Evolutionary conservation across 2,329 filamentous ascomycete species (phyloP).

Genomic region (Sarocladiaceae sp.): DNA sequence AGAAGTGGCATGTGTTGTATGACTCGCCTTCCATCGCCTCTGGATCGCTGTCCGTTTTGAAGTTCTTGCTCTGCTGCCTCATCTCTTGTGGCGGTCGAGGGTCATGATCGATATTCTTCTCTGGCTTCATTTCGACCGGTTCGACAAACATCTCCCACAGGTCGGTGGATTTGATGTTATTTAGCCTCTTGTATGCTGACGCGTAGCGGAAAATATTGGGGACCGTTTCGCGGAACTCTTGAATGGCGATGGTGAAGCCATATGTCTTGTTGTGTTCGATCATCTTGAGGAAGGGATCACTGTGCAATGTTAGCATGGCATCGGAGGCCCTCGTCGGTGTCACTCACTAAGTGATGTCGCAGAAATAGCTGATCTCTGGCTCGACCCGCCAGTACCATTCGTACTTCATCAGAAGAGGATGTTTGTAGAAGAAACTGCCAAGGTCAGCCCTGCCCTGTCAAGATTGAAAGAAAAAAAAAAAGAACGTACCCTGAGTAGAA

Average conservation of each 20-base stretch:
- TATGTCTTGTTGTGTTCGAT: slow-evolving; percentile 93
- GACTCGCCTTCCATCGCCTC: slow-evolving; percentile 95
- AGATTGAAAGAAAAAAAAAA: background rate
- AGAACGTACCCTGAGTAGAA: slow-evolving; percentile 87
- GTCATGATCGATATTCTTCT: slow-evolving; percentile 50
- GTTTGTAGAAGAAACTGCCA: slow-evolving; percentile 86
- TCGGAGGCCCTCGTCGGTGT: background rate
- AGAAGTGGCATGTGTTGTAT: slow-evolving; percentile 99
- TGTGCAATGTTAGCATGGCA: slow-evolving; percentile 26
- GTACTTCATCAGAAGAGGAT: slow-evolving; percentile 89
- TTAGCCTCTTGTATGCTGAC: slow-evolving; percentile 90
- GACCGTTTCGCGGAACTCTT: slow-evolving; percentile 94
- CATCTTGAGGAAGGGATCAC: slow-evolving; percentile 95
- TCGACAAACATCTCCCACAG: slow-evolving; percentile 99
- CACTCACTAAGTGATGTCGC: slow-evolving; percentile 90
- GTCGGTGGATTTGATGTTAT: slow-evolving; percentile 85
- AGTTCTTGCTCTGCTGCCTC: slow-evolving; percentile 61
- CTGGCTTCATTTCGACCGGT: slow-evolving; percentile 50
- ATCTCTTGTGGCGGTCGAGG: slow-evolving; percentile 74
- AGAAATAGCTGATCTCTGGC: slow-evolving; percentile 99
- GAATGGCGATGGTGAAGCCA: slow-evolving; percentile 97
- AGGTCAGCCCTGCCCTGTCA: background rate
- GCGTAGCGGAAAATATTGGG: slow-evolving; percentile 98
- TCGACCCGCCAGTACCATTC: slow-evolving; percentile 99
- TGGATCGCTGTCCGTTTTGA: slow-evolving; percentile 74